Evolutionary conservation across 1,284 basidiomycete species (phyloP).

Genomic region (Ustilago bromivora): DNA sequence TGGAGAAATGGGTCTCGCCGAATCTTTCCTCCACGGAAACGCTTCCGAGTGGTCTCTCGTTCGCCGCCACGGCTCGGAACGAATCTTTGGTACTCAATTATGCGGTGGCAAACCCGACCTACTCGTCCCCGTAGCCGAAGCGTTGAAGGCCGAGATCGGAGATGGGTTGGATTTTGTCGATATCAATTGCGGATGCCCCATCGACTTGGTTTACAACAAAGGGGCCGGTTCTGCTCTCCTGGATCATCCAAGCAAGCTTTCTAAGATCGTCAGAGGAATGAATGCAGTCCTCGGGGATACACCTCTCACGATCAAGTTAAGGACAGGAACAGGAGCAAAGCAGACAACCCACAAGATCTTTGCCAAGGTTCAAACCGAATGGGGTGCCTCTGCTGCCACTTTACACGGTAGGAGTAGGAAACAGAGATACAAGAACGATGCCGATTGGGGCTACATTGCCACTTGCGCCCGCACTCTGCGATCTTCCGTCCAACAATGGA

Average conservation of each 20-base stretch:
- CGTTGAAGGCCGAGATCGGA: conserved; percentile 77
- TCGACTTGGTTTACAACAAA: conserved; percentile 91
- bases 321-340: conserved; percentile 80
- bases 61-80: conserved; percentile 81
- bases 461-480: conserved; percentile 87
- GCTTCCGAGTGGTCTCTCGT: conserved; percentile 66
- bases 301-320: conserved; percentile 92
- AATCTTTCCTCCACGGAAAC: conserved; percentile 61
- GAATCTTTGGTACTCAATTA: conserved; percentile 88
- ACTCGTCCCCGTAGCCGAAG: conserved; percentile 85
- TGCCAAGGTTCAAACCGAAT: conserved; percentile 82
- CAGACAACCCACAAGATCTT: conserved; percentile 82
- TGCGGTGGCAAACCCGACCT: conserved; percentile 73
- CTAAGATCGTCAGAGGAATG: conserved; percentile 91
- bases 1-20: conserved; percentile 79
- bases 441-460: conserved; percentile 74
- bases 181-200: conserved; percentile 95
- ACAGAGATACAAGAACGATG: conserved; percentile 68
- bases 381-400: conserved; percentile 83
- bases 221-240: conserved; percentile 92
- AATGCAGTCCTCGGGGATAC: conserved; percentile 89
- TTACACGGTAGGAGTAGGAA: conserved; percentile 80
- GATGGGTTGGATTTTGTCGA: conserved; percentile 88
- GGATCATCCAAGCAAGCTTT: conserved; percentile 83
- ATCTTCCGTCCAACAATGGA: conserved; percentile 70